A percentile compares a stretch with the other conserved stretches of the same genome.
phyloP scores from a whole-genome alignment of 148 eudicot species.

The Bassia scoparia region DNA sequence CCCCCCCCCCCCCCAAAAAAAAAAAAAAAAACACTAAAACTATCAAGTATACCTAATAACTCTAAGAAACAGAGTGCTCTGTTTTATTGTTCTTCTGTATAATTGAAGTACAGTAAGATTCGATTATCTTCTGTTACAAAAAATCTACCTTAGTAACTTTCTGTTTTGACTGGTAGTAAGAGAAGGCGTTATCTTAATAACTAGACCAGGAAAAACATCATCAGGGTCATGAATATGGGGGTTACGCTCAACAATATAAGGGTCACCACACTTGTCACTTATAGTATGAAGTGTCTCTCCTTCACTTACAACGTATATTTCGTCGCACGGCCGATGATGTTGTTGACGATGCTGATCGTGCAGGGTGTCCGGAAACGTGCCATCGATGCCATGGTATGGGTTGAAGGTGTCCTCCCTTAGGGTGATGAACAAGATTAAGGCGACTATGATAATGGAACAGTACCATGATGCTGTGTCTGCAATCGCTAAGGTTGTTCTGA shows the following conservation, averaged over 20 bases:
- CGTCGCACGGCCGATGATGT: conserved; percentile 37
- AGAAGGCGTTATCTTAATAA: conserved; percentile 37
- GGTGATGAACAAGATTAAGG: conserved; percentile 22
- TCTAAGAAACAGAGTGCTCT: conserved; percentile 23
- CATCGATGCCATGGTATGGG: background rate
- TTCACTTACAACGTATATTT: conserved; percentile 54
- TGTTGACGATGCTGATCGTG: background rate
- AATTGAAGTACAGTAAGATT: too few species aligned
- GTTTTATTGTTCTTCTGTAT: conserved; percentile 5
- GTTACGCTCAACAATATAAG: conserved; percentile 46
- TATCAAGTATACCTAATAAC: background rate
- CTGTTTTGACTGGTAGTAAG: background rate
- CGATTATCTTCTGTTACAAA: background rate
- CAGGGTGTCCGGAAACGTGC: background rate
- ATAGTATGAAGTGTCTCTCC: conserved; percentile 58
- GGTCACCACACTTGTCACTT: conserved; percentile 56
- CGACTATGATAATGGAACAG: conserved; percentile 41
- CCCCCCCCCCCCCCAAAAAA: background rate
- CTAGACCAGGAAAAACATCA: conserved; percentile 51
- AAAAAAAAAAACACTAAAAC: background rate
- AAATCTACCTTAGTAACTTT: conserved; percentile 14
- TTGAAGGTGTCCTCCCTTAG: conserved; percentile 15
- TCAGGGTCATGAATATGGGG: conserved; percentile 60
- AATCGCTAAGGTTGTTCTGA: conserved; percentile 26
- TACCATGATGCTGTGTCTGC: conserved; percentile 53